Conservation (phyloP, 179 eudicot genomes). For the Gypsophila paniculata region DNA sequence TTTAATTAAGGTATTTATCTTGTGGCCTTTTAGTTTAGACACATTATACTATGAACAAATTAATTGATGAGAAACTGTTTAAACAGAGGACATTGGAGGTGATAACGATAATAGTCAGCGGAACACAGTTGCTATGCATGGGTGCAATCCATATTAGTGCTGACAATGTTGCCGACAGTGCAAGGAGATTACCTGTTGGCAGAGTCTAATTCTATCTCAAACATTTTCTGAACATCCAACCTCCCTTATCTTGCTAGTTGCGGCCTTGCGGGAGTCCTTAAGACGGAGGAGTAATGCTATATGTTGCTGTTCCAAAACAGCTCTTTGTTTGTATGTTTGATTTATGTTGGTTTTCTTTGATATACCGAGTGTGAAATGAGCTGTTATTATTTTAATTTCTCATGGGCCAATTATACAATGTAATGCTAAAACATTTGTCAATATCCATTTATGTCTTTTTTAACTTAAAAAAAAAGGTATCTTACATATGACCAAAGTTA, state of each 20-base stretch:
- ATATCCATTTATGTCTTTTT: not conserved
- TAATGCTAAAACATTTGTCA: not conserved
- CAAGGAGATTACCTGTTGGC: constrained; percentile 24
- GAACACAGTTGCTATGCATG: constrained; percentile 59
- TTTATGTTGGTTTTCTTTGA: not conserved
- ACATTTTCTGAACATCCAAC: not conserved
- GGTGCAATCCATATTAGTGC: constrained; percentile 55
- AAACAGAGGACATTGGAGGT: constrained; percentile 38
- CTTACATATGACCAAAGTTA: not conserved
- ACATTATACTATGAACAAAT: not conserved
- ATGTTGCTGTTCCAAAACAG: not conserved
- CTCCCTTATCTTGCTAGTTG: not conserved
- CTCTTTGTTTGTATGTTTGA: no score
- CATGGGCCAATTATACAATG: not conserved
- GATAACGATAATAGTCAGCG: constrained; percentile 52
- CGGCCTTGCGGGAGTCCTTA: no score
- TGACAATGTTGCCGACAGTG: constrained; percentile 18
- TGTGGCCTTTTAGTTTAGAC: not conserved
- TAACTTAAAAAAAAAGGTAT: not conserved
- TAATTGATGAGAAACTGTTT: not conserved
- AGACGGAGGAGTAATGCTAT: no score
- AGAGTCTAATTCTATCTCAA: constrained; percentile 27
- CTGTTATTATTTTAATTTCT: not conserved
- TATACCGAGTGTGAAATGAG: not conserved
- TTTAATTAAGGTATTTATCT: not conserved